Base-by-base conservation (phyloP, 805 yeast genomes). In the Cyberlindnera lachancei region DNA sequence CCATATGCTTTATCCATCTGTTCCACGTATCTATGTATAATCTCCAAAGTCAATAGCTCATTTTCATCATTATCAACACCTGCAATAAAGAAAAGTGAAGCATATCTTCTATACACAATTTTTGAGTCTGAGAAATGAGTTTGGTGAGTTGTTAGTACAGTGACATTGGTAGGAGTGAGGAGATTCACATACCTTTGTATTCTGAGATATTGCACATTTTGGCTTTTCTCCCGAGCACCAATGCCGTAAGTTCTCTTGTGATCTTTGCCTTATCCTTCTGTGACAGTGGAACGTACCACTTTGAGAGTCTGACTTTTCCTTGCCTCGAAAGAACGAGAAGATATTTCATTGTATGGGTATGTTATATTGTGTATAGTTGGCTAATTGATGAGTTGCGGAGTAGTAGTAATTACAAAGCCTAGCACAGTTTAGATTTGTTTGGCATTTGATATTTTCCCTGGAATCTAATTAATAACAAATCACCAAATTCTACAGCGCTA, bases 1-100 rank as follows among this genome's bases (percentile, higher is more conserved):
- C 96, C 96, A 53, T 85, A 92, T 38, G 87, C 76, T 46, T 82
- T 80, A 63, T 92, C 98, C 96, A 92, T 86, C 43, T 85, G 87
- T 56, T 92, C 98, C 25, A 92, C 98, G 55, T 79, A 92, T 39
- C 96, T 68, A 55, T 92, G 98, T 31, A 92, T 79, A 13, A 82
- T 64, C 50, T 92, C 98, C 35, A 92, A 64, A 2, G 94, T 78
- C 34, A 85, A 59, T 41, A 92, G 66, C 55, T 92, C 98, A 55
- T 92, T 92, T 50, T 84, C 95, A 28, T 73, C 79, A 26, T 71
- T 68, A 31, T 82, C 92, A 18, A 88, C 75, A 0, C 95, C 96
- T 23, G 85, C 81, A 29, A 92, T 72, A 59, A 92, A 92, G 48
- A 85, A 92, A 36, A 92, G 63, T 29, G 95, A 84, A 1, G 98